phyloP scores from a whole-genome alignment of 305 asterid species.

The Caryopteris hybrid region DNA sequence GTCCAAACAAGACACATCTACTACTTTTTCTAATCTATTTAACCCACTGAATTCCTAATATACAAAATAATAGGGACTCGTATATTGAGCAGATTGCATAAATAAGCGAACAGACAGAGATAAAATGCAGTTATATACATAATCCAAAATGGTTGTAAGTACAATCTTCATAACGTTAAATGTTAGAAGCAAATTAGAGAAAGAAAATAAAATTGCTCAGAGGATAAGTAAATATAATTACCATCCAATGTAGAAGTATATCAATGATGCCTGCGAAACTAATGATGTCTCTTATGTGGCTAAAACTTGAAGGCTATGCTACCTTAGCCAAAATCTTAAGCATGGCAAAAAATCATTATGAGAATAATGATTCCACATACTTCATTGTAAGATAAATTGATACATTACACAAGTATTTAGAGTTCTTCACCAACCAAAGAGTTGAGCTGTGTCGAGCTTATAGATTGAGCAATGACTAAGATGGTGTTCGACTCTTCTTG shows the following conservation, averaged over 20 bases:
- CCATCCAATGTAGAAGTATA: neutral
- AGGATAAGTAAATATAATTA: neutral
- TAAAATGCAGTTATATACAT: neutral
- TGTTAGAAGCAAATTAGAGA: neutral
- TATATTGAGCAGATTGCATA: neutral
- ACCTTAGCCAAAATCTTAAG: neutral
- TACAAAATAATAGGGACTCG: too few species aligned
- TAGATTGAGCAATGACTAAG: neutral
- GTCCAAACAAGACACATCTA: neutral
- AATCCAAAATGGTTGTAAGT: too few species aligned
- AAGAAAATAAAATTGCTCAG: neutral
- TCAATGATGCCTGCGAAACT: neutral
- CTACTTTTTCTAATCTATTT: too few species aligned
- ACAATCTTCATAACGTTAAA: neutral
- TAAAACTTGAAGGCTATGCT: neutral
- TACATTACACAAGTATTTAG: neutral
- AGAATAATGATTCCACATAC: neutral
- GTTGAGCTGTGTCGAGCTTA: neutral
- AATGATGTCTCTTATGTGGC: neutral
- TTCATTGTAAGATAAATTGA: neutral
- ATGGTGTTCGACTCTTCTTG: slow-evolving; percentile 33
- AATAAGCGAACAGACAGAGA: neutral
- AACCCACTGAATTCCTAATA: too few species aligned
- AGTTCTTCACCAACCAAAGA: neutral
- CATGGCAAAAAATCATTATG: neutral